Conservation (phyloP, 108 stramenopile species). For the Stephanodiscus minutulus region DNA sequence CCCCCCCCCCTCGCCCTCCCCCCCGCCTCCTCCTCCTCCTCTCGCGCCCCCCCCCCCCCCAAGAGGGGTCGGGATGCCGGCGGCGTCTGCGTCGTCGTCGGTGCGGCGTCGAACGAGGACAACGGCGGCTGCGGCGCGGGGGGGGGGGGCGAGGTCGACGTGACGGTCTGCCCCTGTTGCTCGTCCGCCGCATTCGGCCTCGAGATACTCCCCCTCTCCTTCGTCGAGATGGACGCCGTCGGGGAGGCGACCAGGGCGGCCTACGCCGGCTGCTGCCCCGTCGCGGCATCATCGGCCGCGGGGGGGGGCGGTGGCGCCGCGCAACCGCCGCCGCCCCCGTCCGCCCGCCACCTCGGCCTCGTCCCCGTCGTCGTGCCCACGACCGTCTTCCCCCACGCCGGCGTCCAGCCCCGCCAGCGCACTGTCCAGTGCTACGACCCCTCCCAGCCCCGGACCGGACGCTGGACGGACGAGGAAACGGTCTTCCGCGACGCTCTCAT, state of each 20-base stretch:
- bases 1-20: too few species aligned
- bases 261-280: not conserved
- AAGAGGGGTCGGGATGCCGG: too few species aligned
- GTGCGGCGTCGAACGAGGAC: too few species aligned
- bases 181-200: constrained; percentile 9
- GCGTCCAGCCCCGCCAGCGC: constrained; percentile 43
- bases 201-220: constrained; percentile 25
- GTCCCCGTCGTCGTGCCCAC: not conserved
- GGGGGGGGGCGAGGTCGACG: not conserved
- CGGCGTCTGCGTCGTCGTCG: not conserved
- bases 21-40: too few species aligned
- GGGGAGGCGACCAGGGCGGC: not conserved
- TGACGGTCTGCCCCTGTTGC: constrained; percentile 23
- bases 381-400: not conserved
- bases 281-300: too few species aligned
- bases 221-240: constrained; percentile 20
- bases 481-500: constrained; percentile 79
- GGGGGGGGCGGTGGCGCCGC: too few species aligned
- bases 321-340: too few species aligned
- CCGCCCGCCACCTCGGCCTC: not conserved
- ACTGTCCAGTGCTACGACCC: constrained; percentile 44
- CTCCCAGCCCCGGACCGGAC: constrained; percentile 65
- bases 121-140: too few species aligned
- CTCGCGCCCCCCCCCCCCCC: too few species aligned
- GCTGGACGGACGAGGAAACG: constrained; percentile 86